Conservation (phyloP, 345 rosid species). For the Eucalyptus pauciflora region DNA sequence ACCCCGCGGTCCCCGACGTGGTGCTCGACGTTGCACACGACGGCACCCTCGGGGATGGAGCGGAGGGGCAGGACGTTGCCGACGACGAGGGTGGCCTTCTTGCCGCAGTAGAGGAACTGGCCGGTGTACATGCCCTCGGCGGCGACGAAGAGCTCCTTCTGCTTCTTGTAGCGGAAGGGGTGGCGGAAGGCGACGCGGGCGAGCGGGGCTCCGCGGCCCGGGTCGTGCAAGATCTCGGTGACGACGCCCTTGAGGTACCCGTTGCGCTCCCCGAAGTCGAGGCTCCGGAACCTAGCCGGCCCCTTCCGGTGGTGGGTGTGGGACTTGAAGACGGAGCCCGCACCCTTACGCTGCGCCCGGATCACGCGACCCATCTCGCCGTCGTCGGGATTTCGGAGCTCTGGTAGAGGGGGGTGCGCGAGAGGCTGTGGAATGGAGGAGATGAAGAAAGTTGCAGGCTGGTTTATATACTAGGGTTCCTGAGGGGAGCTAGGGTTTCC, state of each 20-base stretch:
- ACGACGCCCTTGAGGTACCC: constrained; percentile 39
- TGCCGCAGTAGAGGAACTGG: constrained; percentile 52
- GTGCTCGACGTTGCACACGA: constrained; percentile 38
- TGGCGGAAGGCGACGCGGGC: constrained; percentile 34
- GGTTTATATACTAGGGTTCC: neutral
- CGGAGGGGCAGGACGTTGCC: constrained; percentile 46
- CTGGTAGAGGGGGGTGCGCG: neutral
- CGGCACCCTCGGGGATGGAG: constrained; percentile 40
- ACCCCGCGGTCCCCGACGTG: constrained; percentile 42
- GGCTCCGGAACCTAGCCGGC: constrained; percentile 34
- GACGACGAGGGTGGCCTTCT: constrained; percentile 45
- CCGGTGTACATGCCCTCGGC: constrained; percentile 48
- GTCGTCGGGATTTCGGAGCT: neutral
- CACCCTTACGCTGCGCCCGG: constrained; percentile 47
- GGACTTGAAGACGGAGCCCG: constrained; percentile 45
- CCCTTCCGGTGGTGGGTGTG: constrained; percentile 52
- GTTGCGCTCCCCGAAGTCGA: constrained; percentile 40
- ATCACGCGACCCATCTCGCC: constrained; percentile 31
- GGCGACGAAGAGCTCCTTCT: constrained; percentile 43
- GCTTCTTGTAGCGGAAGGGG: constrained; percentile 36
- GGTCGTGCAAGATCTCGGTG: constrained; percentile 36
- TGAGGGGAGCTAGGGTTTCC: neutral
- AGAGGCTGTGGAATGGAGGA: neutral
- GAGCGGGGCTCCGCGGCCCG: constrained; percentile 38
- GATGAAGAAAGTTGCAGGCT: neutral